A percentile compares a stretch with the other conserved stretches of the same genome.
These are phyloP conservation scores for Taiwanofungus camphoratus DNA, from an alignment of 1,284 basidiomycete genomes.

Conservation along the genomic window DNA sequence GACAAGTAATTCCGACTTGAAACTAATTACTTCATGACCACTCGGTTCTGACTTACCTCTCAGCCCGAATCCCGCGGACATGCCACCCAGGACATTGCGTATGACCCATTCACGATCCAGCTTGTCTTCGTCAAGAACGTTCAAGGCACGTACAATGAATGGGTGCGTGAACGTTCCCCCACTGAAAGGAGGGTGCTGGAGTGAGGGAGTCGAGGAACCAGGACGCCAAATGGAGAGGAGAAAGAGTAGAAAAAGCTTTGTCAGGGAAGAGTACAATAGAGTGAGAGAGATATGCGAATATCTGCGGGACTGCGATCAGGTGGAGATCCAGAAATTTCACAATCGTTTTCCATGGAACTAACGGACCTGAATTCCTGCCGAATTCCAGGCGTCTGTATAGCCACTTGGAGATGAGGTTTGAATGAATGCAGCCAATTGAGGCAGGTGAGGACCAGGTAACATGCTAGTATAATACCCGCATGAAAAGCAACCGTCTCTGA, in stretches of 20 bases:
- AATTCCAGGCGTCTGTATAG: constrained; percentile 40
- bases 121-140: constrained; percentile 57
- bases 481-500: constrained; percentile 73
- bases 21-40: too few species aligned
- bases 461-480: constrained; percentile 53
- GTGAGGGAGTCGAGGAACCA: constrained; percentile 22
- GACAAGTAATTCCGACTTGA: too few species aligned
- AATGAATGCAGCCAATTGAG: constrained; percentile 30
- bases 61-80: constrained; percentile 72
- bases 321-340: background rate
- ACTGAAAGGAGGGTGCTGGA: constrained; percentile 16
- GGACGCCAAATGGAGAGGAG: constrained; percentile 81
- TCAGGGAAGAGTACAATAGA: constrained; percentile 81
- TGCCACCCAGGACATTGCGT: constrained; percentile 78
- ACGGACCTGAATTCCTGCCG: constrained; percentile 54
- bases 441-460: constrained; percentile 42
- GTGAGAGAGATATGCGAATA: constrained; percentile 74
- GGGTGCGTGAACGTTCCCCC: constrained; percentile 24
- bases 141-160: constrained; percentile 34
- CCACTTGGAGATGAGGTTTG: constrained; percentile 6
- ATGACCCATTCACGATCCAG: constrained; percentile 83
- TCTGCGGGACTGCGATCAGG: constrained; percentile 31
- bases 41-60: constrained; percentile 47
- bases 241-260: constrained; percentile 81
- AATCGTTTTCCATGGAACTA: background rate